Evolutionary conservation across 345 rosid species (phyloP).

Genomic region (Euphorbia peplus): DNA sequence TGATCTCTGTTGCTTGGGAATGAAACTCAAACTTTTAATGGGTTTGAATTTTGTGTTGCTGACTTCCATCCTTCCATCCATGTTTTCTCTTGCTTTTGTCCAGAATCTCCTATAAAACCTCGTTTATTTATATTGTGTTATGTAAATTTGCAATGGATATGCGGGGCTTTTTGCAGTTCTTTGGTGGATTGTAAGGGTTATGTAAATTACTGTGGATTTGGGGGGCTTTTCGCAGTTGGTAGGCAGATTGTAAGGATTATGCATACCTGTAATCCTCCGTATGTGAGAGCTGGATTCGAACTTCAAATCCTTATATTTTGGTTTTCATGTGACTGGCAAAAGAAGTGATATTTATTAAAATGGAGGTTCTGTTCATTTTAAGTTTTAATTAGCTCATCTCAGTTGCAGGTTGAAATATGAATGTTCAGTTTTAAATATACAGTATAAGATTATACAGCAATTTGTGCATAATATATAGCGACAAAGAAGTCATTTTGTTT

Average conservation of each 20-base stretch:
- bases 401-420: no score
- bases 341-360: not conserved
- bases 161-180: not conserved
- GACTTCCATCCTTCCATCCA: not conserved
- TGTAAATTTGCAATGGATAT: not conserved
- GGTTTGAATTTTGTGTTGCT: not conserved
- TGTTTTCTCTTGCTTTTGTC: not conserved
- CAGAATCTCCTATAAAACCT: not conserved
- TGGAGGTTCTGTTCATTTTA: not conserved
- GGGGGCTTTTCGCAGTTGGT: not conserved
- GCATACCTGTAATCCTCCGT: not conserved
- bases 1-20: slow-evolving; percentile 72
- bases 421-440: no score
- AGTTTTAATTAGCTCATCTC: not conserved
- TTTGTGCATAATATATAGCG: no score
- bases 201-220: not conserved
- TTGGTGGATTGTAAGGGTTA: not conserved
- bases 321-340: not conserved
- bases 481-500: no score
- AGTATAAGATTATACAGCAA: no score
- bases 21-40: slow-evolving; percentile 22
- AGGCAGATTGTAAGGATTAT: not conserved
- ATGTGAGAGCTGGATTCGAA: not conserved
- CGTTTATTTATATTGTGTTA: slow-evolving; percentile 1
- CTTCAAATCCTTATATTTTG: not conserved